Evolutionary conservation across 1,284 basidiomycete genomes (phyloP).

Genomic region (Moesziomyces globuligerus): DNA sequence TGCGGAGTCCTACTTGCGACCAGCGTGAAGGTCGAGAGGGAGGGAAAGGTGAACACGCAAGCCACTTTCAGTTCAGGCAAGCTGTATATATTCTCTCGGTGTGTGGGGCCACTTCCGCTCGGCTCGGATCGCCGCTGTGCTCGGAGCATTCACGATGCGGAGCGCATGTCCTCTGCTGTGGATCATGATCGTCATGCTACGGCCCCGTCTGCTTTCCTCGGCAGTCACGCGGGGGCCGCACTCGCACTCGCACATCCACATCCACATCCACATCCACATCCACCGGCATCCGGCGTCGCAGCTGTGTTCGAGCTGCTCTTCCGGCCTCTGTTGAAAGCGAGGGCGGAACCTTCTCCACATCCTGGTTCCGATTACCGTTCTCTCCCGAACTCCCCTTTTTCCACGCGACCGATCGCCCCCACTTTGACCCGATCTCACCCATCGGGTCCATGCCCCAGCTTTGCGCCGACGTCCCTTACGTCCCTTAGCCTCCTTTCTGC

Average conservation of each 20-base stretch:
- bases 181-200: neutral
- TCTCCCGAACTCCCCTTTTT: conserved; percentile 2
- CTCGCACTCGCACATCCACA: too few species aligned
- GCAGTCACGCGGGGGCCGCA: too few species aligned
- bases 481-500: too few species aligned
- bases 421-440: neutral
- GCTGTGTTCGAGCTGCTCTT: too few species aligned
- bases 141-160: neutral
- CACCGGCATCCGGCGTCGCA: too few species aligned
- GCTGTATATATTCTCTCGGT: neutral
- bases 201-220: neutral
- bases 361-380: neutral
- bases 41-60: too few species aligned
- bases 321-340: conserved; percentile 7
- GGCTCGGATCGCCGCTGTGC: neutral
- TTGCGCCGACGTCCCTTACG: too few species aligned
- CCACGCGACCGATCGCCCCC: neutral
- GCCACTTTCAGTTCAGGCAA: neutral
- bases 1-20: too few species aligned
- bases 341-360: conserved; percentile 1
- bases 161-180: neutral
- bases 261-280: too few species aligned
- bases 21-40: too few species aligned
- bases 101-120: neutral
- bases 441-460: too few species aligned